Percentiles rank a stretch among this genome's conserved stretches.
These are phyloP conservation scores for Rubroshorea leprosula DNA, from an alignment of 345 rosid species.

Conservation along the genomic window DNA sequence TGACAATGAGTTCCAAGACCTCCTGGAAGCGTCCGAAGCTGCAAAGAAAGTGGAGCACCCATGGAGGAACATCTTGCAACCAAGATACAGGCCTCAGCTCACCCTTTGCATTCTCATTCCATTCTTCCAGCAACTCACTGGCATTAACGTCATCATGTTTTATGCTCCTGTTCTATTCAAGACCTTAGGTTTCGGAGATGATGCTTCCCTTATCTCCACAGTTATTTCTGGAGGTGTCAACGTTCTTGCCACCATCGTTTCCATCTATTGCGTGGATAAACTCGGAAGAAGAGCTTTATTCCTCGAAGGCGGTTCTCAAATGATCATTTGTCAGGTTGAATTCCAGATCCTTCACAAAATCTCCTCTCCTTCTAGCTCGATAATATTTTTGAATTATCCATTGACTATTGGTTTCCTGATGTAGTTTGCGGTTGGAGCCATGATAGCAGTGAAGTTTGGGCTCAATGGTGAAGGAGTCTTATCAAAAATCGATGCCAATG, in stretches of 20 bases:
- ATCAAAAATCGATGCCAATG: conserved; percentile 15
- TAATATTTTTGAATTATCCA: conserved; percentile 1
- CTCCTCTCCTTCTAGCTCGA: not conserved
- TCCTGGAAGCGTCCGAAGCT: conserved; percentile 48
- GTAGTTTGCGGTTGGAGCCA: conserved; percentile 14
- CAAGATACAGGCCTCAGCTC: conserved; percentile 61
- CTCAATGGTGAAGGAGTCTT: conserved; percentile 21
- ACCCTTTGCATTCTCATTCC: conserved; percentile 47
- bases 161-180: conserved; percentile 76
- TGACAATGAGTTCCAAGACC: conserved; percentile 60
- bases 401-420: not conserved
- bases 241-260: conserved; percentile 51
- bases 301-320: conserved; percentile 67
- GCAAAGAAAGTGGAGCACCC: conserved; percentile 53
- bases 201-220: conserved; percentile 65
- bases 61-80: conserved; percentile 55
- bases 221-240: conserved; percentile 65
- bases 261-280: conserved; percentile 50
- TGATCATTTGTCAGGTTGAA: conserved; percentile 61
- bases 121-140: conserved; percentile 72
- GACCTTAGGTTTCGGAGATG: conserved; percentile 60
- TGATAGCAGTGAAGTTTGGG: conserved; percentile 33
- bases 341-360: not conserved
- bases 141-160: conserved; percentile 69
- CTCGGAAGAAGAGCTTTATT: conserved; percentile 62